phyloP scores from a whole-genome alignment of 768 basidiomycete species.

The Saitozyma podzolica region DNA sequence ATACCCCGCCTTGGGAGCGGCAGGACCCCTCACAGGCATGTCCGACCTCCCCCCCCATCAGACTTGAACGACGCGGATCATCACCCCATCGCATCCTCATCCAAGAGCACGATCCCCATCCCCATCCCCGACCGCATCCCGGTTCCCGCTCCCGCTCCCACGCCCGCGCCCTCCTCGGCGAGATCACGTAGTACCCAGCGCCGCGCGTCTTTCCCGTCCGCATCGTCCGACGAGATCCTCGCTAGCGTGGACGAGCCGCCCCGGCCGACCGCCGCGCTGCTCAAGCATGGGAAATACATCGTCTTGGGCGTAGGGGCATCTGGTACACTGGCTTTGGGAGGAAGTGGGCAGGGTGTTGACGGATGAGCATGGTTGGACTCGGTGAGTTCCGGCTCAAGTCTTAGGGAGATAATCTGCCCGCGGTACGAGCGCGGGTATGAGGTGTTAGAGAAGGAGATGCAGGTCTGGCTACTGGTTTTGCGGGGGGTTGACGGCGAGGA shows the following conservation, averaged over 20 bases:
- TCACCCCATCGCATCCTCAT: background rate
- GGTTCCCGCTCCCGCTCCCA: background rate
- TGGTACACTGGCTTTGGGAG: conserved; percentile 37
- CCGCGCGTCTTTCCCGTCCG: conserved; percentile 16
- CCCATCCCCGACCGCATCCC: background rate
- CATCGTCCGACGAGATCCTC: conserved; percentile 11
- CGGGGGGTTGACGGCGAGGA: too few relatives aligned
- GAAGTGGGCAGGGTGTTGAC: conserved; percentile 16
- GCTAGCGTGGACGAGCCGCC: conserved; percentile 2
- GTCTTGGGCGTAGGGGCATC: conserved; percentile 24
- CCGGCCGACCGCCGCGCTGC: conserved; percentile 1
- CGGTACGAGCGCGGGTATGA: too few relatives aligned
- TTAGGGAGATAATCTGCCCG: background rate
- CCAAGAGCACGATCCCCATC: background rate
- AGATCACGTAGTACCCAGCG: conserved; percentile 9
- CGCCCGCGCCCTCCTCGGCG: background rate
- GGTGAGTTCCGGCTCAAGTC: conserved; percentile 12
- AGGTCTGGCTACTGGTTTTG: too few relatives aligned
- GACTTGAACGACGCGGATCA: too few relatives aligned
- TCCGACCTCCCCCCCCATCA: too few relatives aligned
- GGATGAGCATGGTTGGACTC: conserved; percentile 22
- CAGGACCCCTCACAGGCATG: too few relatives aligned
- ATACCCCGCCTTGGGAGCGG: too few relatives aligned
- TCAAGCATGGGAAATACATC: conserved; percentile 50
- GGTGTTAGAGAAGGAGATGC: too few relatives aligned